phyloP scores from a whole-genome alignment of 805 yeast species.

The Komagataella populi region DNA sequence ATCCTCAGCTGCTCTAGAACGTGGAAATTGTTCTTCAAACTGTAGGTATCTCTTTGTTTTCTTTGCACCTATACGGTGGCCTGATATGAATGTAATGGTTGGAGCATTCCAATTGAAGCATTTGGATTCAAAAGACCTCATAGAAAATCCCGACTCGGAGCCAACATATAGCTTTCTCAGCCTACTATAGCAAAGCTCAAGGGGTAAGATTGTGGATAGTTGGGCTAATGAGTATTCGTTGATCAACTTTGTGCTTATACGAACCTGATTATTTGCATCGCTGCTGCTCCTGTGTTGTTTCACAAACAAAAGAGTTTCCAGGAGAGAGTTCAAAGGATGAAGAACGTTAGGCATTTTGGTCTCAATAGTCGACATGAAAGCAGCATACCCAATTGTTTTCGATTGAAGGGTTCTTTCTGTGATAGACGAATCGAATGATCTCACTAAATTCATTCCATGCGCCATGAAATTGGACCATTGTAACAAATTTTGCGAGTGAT shows the following conservation, averaged over 20 bases:
- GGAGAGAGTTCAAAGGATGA: slow-evolving; percentile 26
- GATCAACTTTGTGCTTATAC: slow-evolving; percentile 22
- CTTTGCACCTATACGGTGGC: slow-evolving; percentile 31
- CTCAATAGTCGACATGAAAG: slow-evolving; percentile 18
- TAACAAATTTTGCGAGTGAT: slow-evolving; percentile 7
- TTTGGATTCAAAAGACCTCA: slow-evolving; percentile 73
- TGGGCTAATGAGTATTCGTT: slow-evolving; percentile 22
- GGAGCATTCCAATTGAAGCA: slow-evolving; percentile 89
- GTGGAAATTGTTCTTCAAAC: slow-evolving; percentile 37
- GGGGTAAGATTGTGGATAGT: slow-evolving; percentile 21
- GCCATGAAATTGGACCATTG: slow-evolving; percentile 29
- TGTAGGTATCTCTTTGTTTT: slow-evolving; percentile 33
- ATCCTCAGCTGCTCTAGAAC: slow-evolving; percentile 12
- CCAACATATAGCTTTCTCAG: slow-evolving; percentile 58
- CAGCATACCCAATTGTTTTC: slow-evolving; percentile 13
- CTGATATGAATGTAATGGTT: slow-evolving; percentile 55
- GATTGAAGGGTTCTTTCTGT: slow-evolving; percentile 8
- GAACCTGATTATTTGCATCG: slow-evolving; percentile 1
- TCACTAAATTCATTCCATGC: slow-evolving; percentile 29
- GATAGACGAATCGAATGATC: slow-evolving; percentile 32
- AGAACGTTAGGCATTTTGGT: slow-evolving; percentile 29
- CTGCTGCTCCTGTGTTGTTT: slow-evolving; percentile 3
- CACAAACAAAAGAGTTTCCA: slow-evolving; percentile 27
- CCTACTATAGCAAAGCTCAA: slow-evolving; percentile 28
- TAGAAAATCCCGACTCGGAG: slow-evolving; percentile 71